Base-by-base conservation (phyloP, 192 early-diverging fungal species). In the Backusella circina region DNA sequence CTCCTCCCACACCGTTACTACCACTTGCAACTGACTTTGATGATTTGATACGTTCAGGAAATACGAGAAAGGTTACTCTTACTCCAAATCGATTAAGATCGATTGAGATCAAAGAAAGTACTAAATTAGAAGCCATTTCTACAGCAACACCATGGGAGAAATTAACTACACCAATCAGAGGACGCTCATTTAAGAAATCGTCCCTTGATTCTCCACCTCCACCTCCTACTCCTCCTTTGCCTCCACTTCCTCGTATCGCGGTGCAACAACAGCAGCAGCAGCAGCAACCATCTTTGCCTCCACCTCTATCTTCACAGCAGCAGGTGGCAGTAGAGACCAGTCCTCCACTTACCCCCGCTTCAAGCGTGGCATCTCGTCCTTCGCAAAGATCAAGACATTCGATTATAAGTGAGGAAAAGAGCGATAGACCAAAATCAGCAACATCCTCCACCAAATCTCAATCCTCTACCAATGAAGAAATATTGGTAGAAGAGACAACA, bases 21-120 rank as follows among this genome's bases (percentile, higher is more conserved):
- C 69, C 73, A 54, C 78, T 74, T 16, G 50, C 65, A 2, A 37
- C 70, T 30, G 73, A 83, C 35, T 89, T 89, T 76, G 88, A 89
- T 44, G 82, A 84, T 54, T 44, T 89, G 13, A 85, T 89, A 38
- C 77, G 80, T 23, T 85, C 81, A 38, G 85, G 85, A 68, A 82
- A 88, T 47, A 90, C 88, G 5, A 86, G 85, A 82, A 86, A 86
- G 39, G 84, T 90, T 15, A 83, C 84, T 8, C 72, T 90, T n/a
- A 90, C 88, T 8, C 88, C 88, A n/a, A 88, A 88, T 71, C 81
- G 88, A 67, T 75, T 90, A 33, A 75, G 81, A 5, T 86, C 88
- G 2, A 88, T 90, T 67, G 88, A 90, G 68, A 79, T 88, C 1
- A 57, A 50, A 31, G 57, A 74, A 33, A 26, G 30, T 10, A 38